A percentile compares a stretch with the other conserved stretches of the same genome.
Evolutionary conservation across 208 protist species (phyloP).

Genomic region (Leishmania mexicana): DNA sequence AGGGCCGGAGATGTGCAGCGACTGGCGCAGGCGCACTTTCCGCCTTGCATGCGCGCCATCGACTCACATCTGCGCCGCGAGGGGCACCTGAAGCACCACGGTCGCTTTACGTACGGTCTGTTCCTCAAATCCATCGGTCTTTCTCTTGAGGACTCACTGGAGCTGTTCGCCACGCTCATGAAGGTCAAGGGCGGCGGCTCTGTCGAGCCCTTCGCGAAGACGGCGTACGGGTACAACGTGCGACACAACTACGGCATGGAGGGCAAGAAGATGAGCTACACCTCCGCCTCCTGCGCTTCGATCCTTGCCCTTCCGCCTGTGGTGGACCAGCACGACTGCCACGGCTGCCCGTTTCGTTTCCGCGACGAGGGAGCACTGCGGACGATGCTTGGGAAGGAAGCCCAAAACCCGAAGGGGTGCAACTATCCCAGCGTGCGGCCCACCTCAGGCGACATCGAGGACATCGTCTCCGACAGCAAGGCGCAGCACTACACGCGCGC

Average conservation of each 20-base stretch:
- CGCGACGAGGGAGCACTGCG: conserved; percentile 75
- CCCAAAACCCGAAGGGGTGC: conserved; percentile 54
- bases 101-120: conserved; percentile 88
- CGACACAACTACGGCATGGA: conserved; percentile 93
- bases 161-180: conserved; percentile 88
- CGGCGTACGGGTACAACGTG: conserved; percentile 91
- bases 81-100: conserved; percentile 91
- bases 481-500: conserved; percentile 89
- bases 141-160: conserved; percentile 80
- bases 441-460: conserved; percentile 74
- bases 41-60: conserved; percentile 91
- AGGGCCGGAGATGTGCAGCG: conserved; percentile 72
- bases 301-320: conserved; percentile 83
- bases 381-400: conserved; percentile 49
- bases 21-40: conserved; percentile 87
- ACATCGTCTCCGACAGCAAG: conserved; percentile 87
- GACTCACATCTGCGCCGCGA: conserved; percentile 81
- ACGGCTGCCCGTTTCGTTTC: conserved; percentile 92
- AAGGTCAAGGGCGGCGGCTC: conserved; percentile 77
- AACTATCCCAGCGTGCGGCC: conserved; percentile 49
- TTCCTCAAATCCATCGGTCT: conserved; percentile 93
- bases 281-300: conserved; percentile 75
- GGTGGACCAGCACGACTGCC: conserved; percentile 84
- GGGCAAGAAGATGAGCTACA: conserved; percentile 92
- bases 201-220: conserved; percentile 79